Base-by-base conservation (phyloP, 441 rosid species). In the Omphalea diandra region DNA sequence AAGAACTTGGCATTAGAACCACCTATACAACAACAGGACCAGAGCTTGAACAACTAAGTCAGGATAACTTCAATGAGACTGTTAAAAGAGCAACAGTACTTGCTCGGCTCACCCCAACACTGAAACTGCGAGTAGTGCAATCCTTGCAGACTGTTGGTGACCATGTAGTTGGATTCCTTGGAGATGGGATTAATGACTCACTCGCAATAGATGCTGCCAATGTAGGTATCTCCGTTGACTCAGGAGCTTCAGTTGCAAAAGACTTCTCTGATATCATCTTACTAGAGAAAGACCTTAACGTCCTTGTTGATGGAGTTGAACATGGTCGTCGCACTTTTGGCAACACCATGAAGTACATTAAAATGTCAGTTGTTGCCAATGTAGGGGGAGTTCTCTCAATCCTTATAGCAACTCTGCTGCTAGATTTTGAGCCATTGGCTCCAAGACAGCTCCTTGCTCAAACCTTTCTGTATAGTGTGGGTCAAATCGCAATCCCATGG, bases 1-100 rank as follows among this genome's bases (percentile, higher is more conserved):
- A 84, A 67, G 91, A 89, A 85, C 90, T 89, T 36, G 94, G 91
- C 72, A 87, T 85, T 80, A 82, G 85, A 79, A 87, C 90, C 47
- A 74, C 79, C 43, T 81, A 83, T 60, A 88, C 87, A 3, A 86
- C 84, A 22, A 89, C 95, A 3, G 95, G 95, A 73, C 92, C 92
- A 31, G 90, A 86, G 5, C 88, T 89, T 7, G 95, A 89, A 79
- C 80, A 72, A 61, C 86, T 89, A 49, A 71, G 67, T 80, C 87
- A 85, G 50, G 90, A 84, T 9, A 65, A 75, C 72, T 87, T 89
- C 75, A 91, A 87, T 32, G 87, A 87, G 66, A 77, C 82, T 0
- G 90, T 89, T 47, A 83, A 87, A 77, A 77, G 78, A 66, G 90
- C 94, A 27, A 87, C 94, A 1, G 90, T 87, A 22, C 82, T 89